These are phyloP conservation scores for Microsporum ferrugineum DNA, from an alignment of 2,329 filamentous ascomycete genomes.

Conservation along the genomic window DNA sequence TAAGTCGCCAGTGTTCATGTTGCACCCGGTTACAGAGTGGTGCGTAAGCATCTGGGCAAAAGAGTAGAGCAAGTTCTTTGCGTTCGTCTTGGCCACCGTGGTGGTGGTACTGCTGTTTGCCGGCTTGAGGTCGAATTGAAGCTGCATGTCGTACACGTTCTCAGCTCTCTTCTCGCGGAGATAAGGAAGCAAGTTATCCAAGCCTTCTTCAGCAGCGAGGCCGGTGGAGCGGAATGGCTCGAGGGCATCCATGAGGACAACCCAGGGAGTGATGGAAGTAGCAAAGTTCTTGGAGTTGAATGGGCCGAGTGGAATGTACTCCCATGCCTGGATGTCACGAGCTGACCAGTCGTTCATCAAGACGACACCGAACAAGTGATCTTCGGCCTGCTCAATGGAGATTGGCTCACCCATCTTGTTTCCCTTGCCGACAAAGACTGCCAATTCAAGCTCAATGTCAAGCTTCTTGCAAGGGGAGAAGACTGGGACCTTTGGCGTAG, in stretches of 20 bases:
- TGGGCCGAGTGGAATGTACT: conserved; percentile 70
- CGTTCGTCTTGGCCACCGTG: conserved; percentile 49
- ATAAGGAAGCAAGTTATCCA: conserved; percentile 48
- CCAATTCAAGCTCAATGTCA: conserved; percentile 72
- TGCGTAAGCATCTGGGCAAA: conserved; percentile 76
- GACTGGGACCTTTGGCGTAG: conserved; percentile 50
- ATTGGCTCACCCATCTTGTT: conserved; percentile 57
- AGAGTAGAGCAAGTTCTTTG: conserved; percentile 63
- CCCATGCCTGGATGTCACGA: conserved; percentile 71
- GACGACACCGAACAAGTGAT: conserved; percentile 67
- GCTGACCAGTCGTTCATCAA: conserved; percentile 84
- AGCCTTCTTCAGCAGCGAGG: conserved; percentile 35
- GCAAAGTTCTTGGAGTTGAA: conserved; percentile 80
- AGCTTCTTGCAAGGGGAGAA: conserved; percentile 55
- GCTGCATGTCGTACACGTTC: conserved; percentile 56
- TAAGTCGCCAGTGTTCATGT: conserved; percentile 61
- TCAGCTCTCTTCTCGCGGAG: conserved; percentile 50
- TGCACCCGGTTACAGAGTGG: conserved; percentile 65
- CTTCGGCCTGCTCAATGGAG: conserved; percentile 51
- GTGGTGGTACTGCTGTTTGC: conserved; percentile 40
- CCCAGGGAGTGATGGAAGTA: conserved; percentile 66
- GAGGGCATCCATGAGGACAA: conserved; percentile 64
- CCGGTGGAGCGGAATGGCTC: conserved; percentile 52
- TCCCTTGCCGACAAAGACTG: conserved; percentile 56
- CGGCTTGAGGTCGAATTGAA: conserved; percentile 49